Evolutionary conservation across 441 rosid species (phyloP).

Genomic region (Sinapis alba): DNA sequence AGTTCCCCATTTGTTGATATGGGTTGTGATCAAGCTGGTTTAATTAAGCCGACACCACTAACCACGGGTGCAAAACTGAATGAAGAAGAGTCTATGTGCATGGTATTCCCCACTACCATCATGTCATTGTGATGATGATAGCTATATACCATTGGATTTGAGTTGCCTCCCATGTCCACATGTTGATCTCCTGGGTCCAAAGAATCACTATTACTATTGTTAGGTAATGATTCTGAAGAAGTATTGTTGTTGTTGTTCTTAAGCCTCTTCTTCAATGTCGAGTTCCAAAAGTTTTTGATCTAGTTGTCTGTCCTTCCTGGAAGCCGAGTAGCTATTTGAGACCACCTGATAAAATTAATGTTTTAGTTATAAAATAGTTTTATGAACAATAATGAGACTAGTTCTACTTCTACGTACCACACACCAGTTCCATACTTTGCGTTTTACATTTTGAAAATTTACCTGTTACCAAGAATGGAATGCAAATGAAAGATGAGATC

Average conservation of each 20-base stretch:
- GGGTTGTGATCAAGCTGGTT: slow-evolving; percentile 42
- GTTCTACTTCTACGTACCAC: not conserved
- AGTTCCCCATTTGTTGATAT: slow-evolving; percentile 40
- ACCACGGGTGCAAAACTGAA: slow-evolving; percentile 39
- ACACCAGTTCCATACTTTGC: not conserved
- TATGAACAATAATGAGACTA: no score
- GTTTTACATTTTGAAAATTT: not conserved
- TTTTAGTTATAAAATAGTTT: not conserved
- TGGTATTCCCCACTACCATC: slow-evolving; percentile 37
- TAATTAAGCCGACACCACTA: slow-evolving; percentile 24
- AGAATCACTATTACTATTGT: slow-evolving; percentile 45
- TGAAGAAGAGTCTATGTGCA: slow-evolving; percentile 60
- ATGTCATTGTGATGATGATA: slow-evolving; percentile 39
- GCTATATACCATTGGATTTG: slow-evolving; percentile 33
- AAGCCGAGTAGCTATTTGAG: slow-evolving; percentile 69
- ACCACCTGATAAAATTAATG: slow-evolving; percentile 55
- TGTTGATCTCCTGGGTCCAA: slow-evolving; percentile 44
- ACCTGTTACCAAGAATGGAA: slow-evolving; percentile 93
- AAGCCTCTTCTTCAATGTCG: slow-evolving; percentile 61
- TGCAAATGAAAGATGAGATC: slow-evolving; percentile 82
- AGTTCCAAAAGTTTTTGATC: slow-evolving; percentile 76
- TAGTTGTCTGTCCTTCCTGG: slow-evolving; percentile 79
- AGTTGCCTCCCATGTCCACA: slow-evolving; percentile 34
- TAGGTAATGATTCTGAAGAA: slow-evolving; percentile 51
- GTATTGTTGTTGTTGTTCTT: slow-evolving; percentile 42